Conservation (phyloP, 2,329 filamentous ascomycete species). For the Fusarium redolens region DNA sequence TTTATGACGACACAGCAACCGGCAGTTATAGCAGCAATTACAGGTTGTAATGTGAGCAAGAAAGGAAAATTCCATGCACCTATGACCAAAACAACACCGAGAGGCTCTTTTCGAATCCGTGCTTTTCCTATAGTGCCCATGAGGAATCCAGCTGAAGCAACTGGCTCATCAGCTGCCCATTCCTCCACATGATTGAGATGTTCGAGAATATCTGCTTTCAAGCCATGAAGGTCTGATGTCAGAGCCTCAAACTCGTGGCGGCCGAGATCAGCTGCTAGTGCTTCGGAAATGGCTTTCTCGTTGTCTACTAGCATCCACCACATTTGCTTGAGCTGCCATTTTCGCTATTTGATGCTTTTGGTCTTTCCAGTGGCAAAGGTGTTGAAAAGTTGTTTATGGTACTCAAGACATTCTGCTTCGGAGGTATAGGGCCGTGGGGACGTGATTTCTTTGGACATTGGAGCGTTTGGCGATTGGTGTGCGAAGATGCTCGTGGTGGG, state of each 20-base stretch:
- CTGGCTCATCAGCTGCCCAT: slow-evolving; percentile 53
- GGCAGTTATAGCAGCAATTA: slow-evolving; percentile 57
- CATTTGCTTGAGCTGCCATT: slow-evolving; percentile 54
- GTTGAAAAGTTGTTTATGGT: background rate
- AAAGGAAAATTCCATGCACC: slow-evolving; percentile 61
- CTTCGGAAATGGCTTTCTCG: slow-evolving; percentile 47
- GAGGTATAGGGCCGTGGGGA: background rate
- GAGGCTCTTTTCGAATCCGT: slow-evolving; percentile 55
- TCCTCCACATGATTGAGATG: slow-evolving; percentile 53
- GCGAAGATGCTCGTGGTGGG: background rate
- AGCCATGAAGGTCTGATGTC: slow-evolving; percentile 45
- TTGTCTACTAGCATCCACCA: slow-evolving; percentile 57
- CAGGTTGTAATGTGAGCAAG: slow-evolving; percentile 51
- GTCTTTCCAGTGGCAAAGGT: slow-evolving; percentile 42
- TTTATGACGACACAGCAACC: slow-evolving; percentile 57
- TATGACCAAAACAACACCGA: slow-evolving; percentile 58
- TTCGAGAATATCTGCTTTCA: slow-evolving; percentile 52
- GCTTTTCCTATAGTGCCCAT: slow-evolving; percentile 47
- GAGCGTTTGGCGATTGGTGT: background rate
- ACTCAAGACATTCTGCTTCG: background rate
- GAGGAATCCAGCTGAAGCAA: slow-evolving; percentile 44
- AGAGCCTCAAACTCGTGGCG: slow-evolving; percentile 50
- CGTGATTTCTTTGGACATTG: background rate
- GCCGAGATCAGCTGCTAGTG: slow-evolving; percentile 51
- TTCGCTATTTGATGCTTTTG: slow-evolving; percentile 53